These are phyloP conservation scores for Claviceps sp. DNA, from an alignment of 2,329 filamentous ascomycete genomes.

Conservation along the genomic window DNA sequence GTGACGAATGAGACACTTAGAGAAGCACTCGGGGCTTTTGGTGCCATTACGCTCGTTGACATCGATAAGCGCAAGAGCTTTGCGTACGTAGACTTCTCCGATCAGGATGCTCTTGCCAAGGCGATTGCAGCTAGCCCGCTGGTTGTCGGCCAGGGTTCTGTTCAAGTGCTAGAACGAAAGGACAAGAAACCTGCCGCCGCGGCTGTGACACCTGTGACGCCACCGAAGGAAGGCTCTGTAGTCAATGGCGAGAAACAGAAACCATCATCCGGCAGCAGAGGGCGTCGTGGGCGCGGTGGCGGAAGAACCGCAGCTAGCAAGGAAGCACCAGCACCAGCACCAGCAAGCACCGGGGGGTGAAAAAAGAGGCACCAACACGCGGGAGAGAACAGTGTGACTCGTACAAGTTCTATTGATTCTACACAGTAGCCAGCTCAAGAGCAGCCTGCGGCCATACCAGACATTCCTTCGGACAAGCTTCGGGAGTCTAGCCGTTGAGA, in stretches of 20 bases:
- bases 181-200: slow-evolving; percentile 33
- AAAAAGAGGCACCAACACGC: not conserved
- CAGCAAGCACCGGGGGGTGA: slow-evolving; percentile 8
- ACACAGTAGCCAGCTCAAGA: not conserved
- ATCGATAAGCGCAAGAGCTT: slow-evolving; percentile 93
- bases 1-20: slow-evolving; percentile 73
- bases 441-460: not conserved
- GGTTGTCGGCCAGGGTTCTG: slow-evolving; percentile 68
- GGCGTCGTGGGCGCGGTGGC: slow-evolving; percentile 19
- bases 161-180: slow-evolving; percentile 76
- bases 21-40: slow-evolving; percentile 60
- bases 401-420: slow-evolving; percentile 1
- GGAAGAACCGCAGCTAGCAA: slow-evolving; percentile 8
- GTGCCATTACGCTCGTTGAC: slow-evolving; percentile 65
- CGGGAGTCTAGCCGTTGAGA: no score
- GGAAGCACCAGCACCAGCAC: not conserved
- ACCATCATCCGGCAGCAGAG: slow-evolving; percentile 13
- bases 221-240: slow-evolving; percentile 3
- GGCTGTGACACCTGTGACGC: slow-evolving; percentile 7
- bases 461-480: not conserved
- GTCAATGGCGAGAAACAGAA: slow-evolving; percentile 13
- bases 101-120: slow-evolving; percentile 57
- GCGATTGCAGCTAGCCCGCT: slow-evolving; percentile 74
- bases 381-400: not conserved
- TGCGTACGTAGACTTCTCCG: slow-evolving; percentile 80